These are phyloP conservation scores for Acephala macrosclerotiorum DNA, from an alignment of 2,329 filamentous ascomycete genomes.

Conservation along the genomic window DNA sequence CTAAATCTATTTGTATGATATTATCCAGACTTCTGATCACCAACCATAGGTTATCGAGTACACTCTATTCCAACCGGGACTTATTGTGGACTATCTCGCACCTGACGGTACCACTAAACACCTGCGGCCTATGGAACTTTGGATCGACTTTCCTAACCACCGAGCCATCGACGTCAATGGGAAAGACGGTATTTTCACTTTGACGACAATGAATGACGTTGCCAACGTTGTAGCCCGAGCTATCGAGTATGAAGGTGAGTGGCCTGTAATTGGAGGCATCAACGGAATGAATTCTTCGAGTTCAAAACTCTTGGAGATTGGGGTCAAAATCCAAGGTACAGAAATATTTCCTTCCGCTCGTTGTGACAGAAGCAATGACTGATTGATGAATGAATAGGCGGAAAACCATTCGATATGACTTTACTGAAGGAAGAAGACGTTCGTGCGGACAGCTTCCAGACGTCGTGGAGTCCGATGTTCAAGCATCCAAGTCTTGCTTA, in stretches of 20 bases:
- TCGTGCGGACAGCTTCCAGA: constrained; percentile 21
- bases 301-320: constrained; percentile 44
- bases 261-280: constrained; percentile 51
- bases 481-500: constrained; percentile 43
- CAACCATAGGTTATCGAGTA: constrained; percentile 46
- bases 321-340: constrained; percentile 46
- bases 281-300: constrained; percentile 44
- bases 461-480: constrained; percentile 45
- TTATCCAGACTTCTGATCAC: constrained; percentile 40
- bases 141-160: constrained; percentile 47
- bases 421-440: constrained; percentile 29
- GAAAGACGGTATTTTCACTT: constrained; percentile 39
- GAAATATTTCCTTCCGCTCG: neutral
- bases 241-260: constrained; percentile 50
- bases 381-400: constrained; percentile 7
- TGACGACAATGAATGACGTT: constrained; percentile 48
- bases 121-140: constrained; percentile 43
- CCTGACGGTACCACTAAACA: constrained; percentile 48
- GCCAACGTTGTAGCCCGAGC: constrained; percentile 47
- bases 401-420: constrained; percentile 25
- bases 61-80: constrained; percentile 54
- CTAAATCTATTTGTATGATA: constrained; percentile 48
- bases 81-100: constrained; percentile 54
- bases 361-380: neutral
- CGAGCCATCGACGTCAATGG: constrained; percentile 46